Percentiles rank a stretch among this genome's conserved stretches.
Conservation (phyloP, 352 stramenopile genomes). For the Phytophthora podocarpi region DNA sequence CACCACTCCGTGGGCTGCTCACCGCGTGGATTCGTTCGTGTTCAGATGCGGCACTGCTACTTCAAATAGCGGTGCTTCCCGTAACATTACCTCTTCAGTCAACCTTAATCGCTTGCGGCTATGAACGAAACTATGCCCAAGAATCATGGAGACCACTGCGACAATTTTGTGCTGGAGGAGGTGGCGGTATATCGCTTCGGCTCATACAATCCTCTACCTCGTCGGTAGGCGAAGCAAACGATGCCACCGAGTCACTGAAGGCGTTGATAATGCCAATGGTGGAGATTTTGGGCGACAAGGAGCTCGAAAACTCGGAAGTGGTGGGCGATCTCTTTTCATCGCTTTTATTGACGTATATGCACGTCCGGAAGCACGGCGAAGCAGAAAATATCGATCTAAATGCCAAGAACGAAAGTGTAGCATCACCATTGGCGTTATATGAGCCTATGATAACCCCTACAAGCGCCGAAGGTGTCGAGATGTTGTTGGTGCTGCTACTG, state of each 20-base stretch:
- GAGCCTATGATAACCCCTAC: slow-evolving; percentile 41
- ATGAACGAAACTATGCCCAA: slow-evolving; percentile 29
- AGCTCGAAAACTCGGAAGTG: slow-evolving; percentile 66
- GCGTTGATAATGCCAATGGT: slow-evolving; percentile 50
- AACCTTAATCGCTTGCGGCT: slow-evolving; percentile 33
- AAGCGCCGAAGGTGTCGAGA: slow-evolving; percentile 48
- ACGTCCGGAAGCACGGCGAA: slow-evolving; percentile 42
- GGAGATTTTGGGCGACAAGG: slow-evolving; percentile 61
- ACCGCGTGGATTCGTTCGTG: slow-evolving; percentile 57
- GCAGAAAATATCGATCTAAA: background rate
- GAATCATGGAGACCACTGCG: slow-evolving; percentile 43
- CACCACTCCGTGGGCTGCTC: slow-evolving; percentile 23
- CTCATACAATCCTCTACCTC: slow-evolving; percentile 4
- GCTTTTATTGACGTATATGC: slow-evolving; percentile 81
- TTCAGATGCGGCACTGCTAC: slow-evolving; percentile 40
- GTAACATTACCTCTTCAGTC: slow-evolving; percentile 44
- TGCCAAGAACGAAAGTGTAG: background rate
- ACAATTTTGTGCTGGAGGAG: slow-evolving; percentile 68
- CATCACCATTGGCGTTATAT: slow-evolving; percentile 28
- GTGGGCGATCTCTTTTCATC: slow-evolving; percentile 80
- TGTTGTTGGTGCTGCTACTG: slow-evolving; percentile 69
- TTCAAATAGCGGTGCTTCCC: slow-evolving; percentile 65
- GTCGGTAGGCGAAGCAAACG: slow-evolving; percentile 3
- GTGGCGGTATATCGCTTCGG: slow-evolving; percentile 59
- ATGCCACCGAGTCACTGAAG: slow-evolving; percentile 36